Evolutionary conservation across 805 yeast genomes (phyloP).

Genomic region (Candida ortonii): DNA sequence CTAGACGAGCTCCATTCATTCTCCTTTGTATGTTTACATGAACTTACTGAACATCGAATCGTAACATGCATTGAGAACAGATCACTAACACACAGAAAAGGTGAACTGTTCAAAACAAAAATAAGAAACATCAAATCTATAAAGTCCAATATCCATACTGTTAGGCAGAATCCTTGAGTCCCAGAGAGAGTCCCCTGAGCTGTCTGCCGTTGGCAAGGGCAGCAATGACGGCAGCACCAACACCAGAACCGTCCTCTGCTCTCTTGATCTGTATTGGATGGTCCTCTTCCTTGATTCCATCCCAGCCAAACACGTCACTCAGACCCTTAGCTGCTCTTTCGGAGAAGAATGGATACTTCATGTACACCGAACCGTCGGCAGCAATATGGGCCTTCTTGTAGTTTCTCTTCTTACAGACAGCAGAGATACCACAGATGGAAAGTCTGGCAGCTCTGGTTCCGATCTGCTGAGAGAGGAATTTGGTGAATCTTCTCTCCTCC

Average conservation of each 20-base stretch:
- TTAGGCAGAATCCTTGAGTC: slow-evolving; percentile 31
- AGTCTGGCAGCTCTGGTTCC: slow-evolving; percentile 95
- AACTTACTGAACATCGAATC: too few relatives aligned
- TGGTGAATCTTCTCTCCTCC: slow-evolving; percentile 80
- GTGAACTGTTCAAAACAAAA: background rate
- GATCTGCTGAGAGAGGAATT: slow-evolving; percentile 79
- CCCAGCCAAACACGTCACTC: slow-evolving; percentile 90
- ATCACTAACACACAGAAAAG: too few relatives aligned
- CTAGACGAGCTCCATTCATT: too few relatives aligned
- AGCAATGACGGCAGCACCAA: slow-evolving; percentile 97
- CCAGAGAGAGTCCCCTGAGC: slow-evolving; percentile 66
- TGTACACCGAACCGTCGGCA: slow-evolving; percentile 95
- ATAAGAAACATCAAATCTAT: background rate
- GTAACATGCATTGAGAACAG: too few relatives aligned
- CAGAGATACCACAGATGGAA: slow-evolving; percentile 95
- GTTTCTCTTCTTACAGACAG: slow-evolving; percentile 86
- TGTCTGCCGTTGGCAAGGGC: slow-evolving; percentile 86
- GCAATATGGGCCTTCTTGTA: slow-evolving; percentile 82
- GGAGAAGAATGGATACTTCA: slow-evolving; percentile 91
- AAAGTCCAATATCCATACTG: background rate
- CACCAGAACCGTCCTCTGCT: slow-evolving; percentile 98
- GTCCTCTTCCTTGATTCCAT: slow-evolving; percentile 37
- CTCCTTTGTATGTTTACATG: too few relatives aligned
- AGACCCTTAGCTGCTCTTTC: slow-evolving; percentile 91
- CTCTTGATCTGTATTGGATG: slow-evolving; percentile 85